phyloP scores from a whole-genome alignment of 2,329 filamentous ascomycete species.

The Trichoderma breve region DNA sequence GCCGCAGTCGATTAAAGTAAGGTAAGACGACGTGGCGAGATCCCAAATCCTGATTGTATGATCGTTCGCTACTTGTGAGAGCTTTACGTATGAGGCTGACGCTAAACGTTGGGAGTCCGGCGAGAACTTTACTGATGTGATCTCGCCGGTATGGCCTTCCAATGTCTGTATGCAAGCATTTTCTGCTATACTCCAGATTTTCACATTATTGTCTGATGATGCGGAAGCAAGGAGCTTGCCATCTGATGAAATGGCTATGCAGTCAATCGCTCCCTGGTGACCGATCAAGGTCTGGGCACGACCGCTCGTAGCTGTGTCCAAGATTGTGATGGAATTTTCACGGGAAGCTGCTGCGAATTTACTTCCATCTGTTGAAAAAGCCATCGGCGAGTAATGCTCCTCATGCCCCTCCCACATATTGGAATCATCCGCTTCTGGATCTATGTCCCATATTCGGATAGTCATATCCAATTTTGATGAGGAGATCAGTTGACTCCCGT shows the following conservation, averaged over 20 bases:
- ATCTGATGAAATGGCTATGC: not conserved
- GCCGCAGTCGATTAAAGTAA: not conserved
- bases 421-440: not conserved
- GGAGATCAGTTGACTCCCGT: not conserved
- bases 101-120: not conserved
- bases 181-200: not conserved
- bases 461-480: rapidly evolving
- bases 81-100: not conserved
- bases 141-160: not conserved
- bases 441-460: not conserved
- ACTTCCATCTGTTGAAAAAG: not conserved
- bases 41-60: constrained; percentile 11
- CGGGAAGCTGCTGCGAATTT: not conserved
- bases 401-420: not conserved
- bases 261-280: not conserved
- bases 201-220: not conserved
- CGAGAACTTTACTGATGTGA: not conserved
- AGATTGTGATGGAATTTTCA: not conserved
- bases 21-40: not conserved
- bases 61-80: no score
- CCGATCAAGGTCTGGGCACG: not conserved
- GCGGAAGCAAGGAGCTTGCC: not conserved
- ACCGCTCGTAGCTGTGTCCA: not conserved
- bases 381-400: no score
- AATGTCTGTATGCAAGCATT: not conserved